These are phyloP conservation scores for Sphaerostilbella broomeana DNA, from an alignment of 2,329 filamentous ascomycete genomes.

Conservation along the genomic window DNA sequence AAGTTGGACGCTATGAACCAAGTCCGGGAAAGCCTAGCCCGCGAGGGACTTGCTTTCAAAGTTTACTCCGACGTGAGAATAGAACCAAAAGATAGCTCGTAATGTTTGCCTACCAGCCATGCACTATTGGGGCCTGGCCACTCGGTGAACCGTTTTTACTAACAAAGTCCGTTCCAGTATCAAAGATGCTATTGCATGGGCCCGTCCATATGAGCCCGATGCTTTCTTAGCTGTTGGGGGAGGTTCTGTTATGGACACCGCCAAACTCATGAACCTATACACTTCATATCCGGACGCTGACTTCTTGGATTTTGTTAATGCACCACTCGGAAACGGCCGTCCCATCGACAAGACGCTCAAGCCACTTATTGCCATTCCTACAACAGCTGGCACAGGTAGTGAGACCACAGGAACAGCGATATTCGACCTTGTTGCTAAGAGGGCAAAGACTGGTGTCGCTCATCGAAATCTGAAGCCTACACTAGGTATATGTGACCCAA, in stretches of 20 bases:
- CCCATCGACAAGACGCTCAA: slow-evolving; percentile 64
- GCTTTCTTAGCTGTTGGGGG: slow-evolving; percentile 85
- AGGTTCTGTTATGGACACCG: slow-evolving; percentile 95
- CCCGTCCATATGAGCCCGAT: slow-evolving; percentile 73
- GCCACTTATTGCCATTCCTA: slow-evolving; percentile 76
- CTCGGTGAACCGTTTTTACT: slow-evolving; percentile 6
- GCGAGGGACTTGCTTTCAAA: slow-evolving; percentile 72
- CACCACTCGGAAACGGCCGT: slow-evolving; percentile 79
- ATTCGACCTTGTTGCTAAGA: slow-evolving; percentile 85
- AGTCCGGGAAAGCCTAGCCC: slow-evolving; percentile 70
- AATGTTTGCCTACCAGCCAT: slow-evolving; percentile 29
- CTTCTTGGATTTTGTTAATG: slow-evolving; percentile 97
- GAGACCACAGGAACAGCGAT: slow-evolving; percentile 98
- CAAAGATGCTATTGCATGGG: slow-evolving; percentile 81
- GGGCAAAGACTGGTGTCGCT: slow-evolving; percentile 91
- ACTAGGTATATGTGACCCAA: slow-evolving; percentile 73
- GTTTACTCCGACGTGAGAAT: slow-evolving; percentile 76
- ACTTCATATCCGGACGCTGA: slow-evolving; percentile 83
- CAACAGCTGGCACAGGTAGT: slow-evolving; percentile 77
- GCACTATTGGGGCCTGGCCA: not conserved
- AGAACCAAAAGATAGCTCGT: slow-evolving; percentile 94
- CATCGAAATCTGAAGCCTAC: slow-evolving; percentile 95
- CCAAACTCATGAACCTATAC: slow-evolving; percentile 98
- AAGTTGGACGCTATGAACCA: slow-evolving; percentile 85
- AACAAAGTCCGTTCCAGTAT: slow-evolving; percentile 47